Evolutionary conservation across 768 basidiomycete genomes (phyloP).

Genomic region (Gautieria morchelliformis): DNA sequence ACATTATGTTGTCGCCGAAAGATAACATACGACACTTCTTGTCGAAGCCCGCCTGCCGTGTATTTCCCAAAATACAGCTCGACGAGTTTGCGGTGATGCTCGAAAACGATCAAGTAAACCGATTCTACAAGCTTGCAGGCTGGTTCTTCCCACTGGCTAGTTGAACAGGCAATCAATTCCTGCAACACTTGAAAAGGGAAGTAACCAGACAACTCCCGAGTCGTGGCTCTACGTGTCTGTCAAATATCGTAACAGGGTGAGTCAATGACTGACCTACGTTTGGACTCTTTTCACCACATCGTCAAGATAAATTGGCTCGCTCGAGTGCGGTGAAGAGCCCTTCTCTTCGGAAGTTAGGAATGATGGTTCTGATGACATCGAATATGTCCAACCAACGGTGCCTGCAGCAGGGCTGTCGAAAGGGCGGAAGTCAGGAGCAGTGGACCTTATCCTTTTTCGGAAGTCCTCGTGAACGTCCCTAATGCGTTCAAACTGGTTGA

Average conservation of each 20-base stretch:
- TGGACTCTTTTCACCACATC: conserved; percentile 40
- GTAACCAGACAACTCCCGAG: conserved; percentile 5
- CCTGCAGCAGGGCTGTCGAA: conserved; percentile 21
- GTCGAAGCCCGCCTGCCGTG: conserved; percentile 43
- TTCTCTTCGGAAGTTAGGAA: neutral
- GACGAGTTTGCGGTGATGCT: conserved; percentile 35
- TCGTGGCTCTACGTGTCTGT: neutral
- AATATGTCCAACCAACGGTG: neutral
- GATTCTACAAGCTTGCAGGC: conserved; percentile 35
- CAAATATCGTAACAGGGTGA: neutral
- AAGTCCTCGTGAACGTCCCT: conserved; percentile 41
- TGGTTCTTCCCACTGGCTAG: conserved; percentile 23
- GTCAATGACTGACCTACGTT: conserved; percentile 28
- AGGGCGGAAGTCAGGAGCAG: conserved; percentile 52
- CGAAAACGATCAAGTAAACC: conserved; percentile 27
- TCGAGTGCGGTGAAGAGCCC: no score
- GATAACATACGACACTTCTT: conserved; percentile 25
- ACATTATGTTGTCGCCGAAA: neutral
- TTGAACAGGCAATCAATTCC: conserved; percentile 3
- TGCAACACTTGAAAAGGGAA: conserved; percentile 1
- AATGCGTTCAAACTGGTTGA: conserved; percentile 28
- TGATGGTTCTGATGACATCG: neutral
- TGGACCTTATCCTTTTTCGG: conserved; percentile 34
- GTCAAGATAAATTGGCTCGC: conserved; percentile 34
- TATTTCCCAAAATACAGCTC: conserved; percentile 40